These are phyloP conservation scores for Pseudogymnoascus sp. DNA, from an alignment of 2,329 filamentous ascomycete species.

Conservation along the genomic window DNA sequence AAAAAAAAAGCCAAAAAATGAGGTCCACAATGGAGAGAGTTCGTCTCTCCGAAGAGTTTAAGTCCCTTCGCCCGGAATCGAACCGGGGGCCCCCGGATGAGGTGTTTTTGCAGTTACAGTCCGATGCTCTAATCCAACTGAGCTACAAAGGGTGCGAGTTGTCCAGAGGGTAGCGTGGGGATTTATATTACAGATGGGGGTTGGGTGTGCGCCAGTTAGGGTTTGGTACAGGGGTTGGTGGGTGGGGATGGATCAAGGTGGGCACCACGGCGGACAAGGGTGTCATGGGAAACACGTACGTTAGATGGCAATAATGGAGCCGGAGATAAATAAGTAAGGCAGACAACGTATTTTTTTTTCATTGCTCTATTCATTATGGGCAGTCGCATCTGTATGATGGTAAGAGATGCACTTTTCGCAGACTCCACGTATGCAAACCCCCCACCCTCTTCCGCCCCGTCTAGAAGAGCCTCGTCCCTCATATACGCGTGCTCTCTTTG, in stretches of 20 bases:
- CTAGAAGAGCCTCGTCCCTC: not conserved
- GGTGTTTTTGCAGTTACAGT: conserved; percentile 9
- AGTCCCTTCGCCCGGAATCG: conserved; percentile 10
- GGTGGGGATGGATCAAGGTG: not conserved
- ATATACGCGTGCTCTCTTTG: not conserved
- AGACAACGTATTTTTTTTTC: not conserved
- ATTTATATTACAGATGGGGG: conserved; percentile 1
- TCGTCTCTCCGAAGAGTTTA: conserved; percentile 8
- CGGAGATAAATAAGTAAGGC: not conserved
- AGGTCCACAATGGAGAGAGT: conserved; percentile 6
- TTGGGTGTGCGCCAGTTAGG: not conserved
- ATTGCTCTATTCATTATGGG: conserved; percentile 4
- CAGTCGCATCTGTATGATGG: not conserved
- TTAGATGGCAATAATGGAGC: not conserved
- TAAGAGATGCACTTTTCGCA: not conserved
- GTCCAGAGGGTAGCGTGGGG: not conserved
- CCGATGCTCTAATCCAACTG: conserved; percentile 11
- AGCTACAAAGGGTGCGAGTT: conserved; percentile 8
- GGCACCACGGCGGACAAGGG: not conserved
- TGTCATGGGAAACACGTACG: not conserved
- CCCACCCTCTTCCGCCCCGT: not conserved
- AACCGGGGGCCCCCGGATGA: conserved; percentile 10
- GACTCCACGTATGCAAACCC: not conserved
- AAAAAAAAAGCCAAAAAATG: too few relatives aligned
- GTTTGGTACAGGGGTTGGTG: not conserved